Evolutionary conservation across 2,329 filamentous ascomycete genomes (phyloP).

Genomic region (Pestalotiopsis sp.): DNA sequence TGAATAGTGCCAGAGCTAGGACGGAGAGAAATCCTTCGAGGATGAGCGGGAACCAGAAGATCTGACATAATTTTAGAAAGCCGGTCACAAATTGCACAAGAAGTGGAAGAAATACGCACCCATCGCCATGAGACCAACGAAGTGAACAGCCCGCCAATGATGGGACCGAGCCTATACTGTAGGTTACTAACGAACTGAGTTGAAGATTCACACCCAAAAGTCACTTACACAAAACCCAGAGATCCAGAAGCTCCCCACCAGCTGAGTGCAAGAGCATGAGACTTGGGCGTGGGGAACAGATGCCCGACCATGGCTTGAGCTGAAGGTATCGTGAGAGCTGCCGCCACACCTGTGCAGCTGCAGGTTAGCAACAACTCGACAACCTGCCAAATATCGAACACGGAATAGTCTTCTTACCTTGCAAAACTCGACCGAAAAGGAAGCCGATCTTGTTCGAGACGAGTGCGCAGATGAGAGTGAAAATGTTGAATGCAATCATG

Average conservation of each 20-base stretch:
- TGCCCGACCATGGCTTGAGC: constrained; percentile 1
- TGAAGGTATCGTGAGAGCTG: neutral
- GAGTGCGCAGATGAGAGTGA: neutral
- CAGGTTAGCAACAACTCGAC: neutral
- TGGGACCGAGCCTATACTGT: neutral
- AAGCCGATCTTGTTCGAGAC: neutral
- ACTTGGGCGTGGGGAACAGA: neutral
- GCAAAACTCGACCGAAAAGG: neutral
- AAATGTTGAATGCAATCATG: neutral
- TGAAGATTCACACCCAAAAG: neutral
- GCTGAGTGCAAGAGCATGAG: neutral
- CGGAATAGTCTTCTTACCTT: neutral
- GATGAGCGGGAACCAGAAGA: neutral
- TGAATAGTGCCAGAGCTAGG: neutral
- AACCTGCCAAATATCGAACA: neutral
- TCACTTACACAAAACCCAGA: neutral
- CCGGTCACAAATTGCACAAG: neutral
- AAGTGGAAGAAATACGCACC: neutral
- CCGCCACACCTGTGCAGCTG: neutral
- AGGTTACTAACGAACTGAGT: neutral
- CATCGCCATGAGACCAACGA: neutral
- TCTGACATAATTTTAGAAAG: neutral
- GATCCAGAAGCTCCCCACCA: neutral
- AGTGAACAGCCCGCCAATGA: neutral
- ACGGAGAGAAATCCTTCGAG: neutral